Percentiles rank a stretch among this genome's conserved stretches.
Conservation (phyloP, 176 grass and related monocot species). For the Carex scoparia region DNA sequence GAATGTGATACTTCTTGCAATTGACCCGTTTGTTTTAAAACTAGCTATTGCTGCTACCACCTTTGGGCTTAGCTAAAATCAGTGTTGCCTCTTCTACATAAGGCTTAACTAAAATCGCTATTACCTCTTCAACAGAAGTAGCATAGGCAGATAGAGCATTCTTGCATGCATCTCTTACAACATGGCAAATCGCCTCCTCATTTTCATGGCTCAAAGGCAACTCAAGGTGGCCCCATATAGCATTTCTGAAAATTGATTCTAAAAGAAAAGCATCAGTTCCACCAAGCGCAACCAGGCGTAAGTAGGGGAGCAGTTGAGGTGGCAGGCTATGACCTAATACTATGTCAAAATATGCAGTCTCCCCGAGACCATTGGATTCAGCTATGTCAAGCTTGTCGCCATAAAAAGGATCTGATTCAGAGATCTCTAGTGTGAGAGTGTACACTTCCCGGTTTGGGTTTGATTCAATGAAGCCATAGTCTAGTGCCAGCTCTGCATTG, state of each 20-base stretch:
- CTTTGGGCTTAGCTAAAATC: not conserved
- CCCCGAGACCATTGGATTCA: constrained; percentile 68
- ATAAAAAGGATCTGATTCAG: constrained; percentile 89
- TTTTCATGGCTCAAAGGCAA: constrained; percentile 74
- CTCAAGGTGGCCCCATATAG: constrained; percentile 87
- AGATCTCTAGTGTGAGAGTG: constrained; percentile 77
- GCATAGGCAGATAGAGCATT: constrained; percentile 59
- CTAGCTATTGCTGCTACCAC: not conserved
- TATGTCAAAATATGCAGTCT: constrained; percentile 83
- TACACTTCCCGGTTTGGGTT: constrained; percentile 61
- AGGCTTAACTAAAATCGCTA: not conserved
- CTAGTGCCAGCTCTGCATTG: constrained; percentile 80
- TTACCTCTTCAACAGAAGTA: constrained; percentile 83
- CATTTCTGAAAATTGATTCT: constrained; percentile 89
- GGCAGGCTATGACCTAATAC: constrained; percentile 54
- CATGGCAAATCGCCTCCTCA: constrained; percentile 82
- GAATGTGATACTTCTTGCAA: not conserved
- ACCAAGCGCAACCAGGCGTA: constrained; percentile 73
- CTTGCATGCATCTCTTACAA: constrained; percentile 75
- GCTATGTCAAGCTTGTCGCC: constrained; percentile 90
- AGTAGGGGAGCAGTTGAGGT: constrained; percentile 68
- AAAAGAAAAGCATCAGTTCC: constrained; percentile 90
- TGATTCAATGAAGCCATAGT: constrained; percentile 75
- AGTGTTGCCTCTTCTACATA: not conserved
- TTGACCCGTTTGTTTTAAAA: not conserved